Percentiles rank a stretch among this genome's conserved stretches.
Conservation (phyloP, 371 early-diverging fungal genomes). For the Zopfochytrium polystomum region DNA sequence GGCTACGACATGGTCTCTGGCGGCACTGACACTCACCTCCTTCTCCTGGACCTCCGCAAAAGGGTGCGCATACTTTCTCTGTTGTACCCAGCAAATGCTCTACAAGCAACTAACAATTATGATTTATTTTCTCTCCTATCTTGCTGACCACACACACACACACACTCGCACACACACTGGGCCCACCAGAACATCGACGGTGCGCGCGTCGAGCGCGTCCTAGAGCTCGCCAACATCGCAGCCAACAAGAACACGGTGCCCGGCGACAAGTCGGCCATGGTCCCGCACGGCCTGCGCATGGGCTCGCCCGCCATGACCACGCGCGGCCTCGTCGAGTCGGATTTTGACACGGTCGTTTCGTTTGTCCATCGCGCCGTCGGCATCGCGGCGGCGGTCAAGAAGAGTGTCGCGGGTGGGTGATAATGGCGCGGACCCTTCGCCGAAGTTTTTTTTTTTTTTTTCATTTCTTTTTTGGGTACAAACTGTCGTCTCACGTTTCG, state of each 20-base stretch:
- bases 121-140: background rate
- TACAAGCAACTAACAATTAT: background rate
- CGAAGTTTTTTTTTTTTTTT: background rate
- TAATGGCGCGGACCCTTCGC: background rate
- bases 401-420: conserved; percentile 27
- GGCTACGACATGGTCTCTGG: conserved; percentile 88
- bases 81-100: background rate
- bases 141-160: too few species aligned
- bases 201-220: conserved; percentile 88
- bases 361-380: conserved; percentile 71
- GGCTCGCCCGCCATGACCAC: conserved; percentile 97
- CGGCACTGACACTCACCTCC: conserved; percentile 93
- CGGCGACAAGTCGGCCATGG: conserved; percentile 91
- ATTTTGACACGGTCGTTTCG: conserved; percentile 79
- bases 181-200: conserved; percentile 89
- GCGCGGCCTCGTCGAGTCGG: conserved; percentile 83
- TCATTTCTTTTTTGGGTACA: conserved; percentile 4
- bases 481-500: background rate
- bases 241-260: conserved; percentile 99
- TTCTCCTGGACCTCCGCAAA: conserved; percentile 85
- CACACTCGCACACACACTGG: too few species aligned
- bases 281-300: conserved; percentile 92
- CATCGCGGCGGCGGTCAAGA: conserved; percentile 34
- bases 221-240: conserved; percentile 92
- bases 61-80: too few species aligned